Percentiles rank a stretch among this genome's conserved stretches.
Evolutionary conservation across 148 eudicot genomes (phyloP).

Genomic region (Silene latifolia): DNA sequence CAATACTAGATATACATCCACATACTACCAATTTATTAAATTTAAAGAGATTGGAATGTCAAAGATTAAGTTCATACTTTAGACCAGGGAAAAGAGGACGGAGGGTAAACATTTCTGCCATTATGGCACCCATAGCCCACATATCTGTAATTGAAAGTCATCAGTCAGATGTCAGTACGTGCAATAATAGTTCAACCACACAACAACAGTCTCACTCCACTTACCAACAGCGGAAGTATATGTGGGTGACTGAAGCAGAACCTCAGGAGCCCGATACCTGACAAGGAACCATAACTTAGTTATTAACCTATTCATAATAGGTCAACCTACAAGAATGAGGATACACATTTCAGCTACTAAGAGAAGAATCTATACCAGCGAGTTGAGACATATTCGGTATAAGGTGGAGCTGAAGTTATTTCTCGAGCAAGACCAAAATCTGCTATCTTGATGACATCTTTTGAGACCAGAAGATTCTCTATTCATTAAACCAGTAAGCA

Average conservation of each 20-base stretch:
- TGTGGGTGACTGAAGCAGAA: slow-evolving; percentile 73
- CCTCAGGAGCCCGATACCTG: slow-evolving; percentile 99
- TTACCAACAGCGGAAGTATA: slow-evolving; percentile 93
- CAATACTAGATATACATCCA: too few species aligned
- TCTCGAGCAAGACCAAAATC: slow-evolving; percentile 99
- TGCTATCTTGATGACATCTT: slow-evolving; percentile 73
- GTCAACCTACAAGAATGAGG: not conserved
- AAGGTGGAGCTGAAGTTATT: slow-evolving; percentile 68
- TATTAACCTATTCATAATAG: not conserved
- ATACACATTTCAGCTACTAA: not conserved
- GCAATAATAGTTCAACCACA: not conserved
- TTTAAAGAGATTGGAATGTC: not conserved
- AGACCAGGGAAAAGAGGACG: slow-evolving; percentile 92
- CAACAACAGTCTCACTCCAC: slow-evolving; percentile 16
- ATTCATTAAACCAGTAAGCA: slow-evolving; percentile 17
- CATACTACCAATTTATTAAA: not conserved
- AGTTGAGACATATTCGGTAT: slow-evolving; percentile 89
- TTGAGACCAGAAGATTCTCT: slow-evolving; percentile 87
- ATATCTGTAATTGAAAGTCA: slow-evolving; percentile 48
- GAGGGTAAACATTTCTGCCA: slow-evolving; percentile 83
- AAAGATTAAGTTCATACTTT: slow-evolving; percentile 37
- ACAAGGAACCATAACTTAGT: slow-evolving; percentile 14
- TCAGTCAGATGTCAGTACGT: not conserved
- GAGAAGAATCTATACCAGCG: slow-evolving; percentile 53
- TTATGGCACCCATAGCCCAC: slow-evolving; percentile 99